Base-by-base conservation (phyloP, 345 rosid genomes). In the Euphorbia lathyris region DNA sequence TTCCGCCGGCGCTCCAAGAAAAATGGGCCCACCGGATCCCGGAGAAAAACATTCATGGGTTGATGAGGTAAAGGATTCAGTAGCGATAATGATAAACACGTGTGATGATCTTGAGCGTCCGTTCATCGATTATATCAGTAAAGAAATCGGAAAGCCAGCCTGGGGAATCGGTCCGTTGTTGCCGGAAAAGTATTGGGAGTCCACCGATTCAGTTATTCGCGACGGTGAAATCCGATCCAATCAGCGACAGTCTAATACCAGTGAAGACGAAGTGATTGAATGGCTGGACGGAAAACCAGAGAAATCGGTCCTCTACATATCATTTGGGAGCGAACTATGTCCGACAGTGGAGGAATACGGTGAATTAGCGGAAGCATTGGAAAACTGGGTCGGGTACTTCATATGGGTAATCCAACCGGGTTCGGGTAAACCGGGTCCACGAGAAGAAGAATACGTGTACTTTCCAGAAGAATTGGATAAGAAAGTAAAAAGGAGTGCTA, bases 161-260 rank as follows among this genome's bases (percentile, higher is more conserved):
- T 82, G 84, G 81, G 83, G 80, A 10, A 75, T 82, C 2, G 88
- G 86, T 2, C 88, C 88, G 2, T 67, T 85, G 2, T 51, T 85
- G 3, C 83, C 86, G 0, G 80, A 80, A 13, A 61, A 76, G 25
- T 80, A 72, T 48, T 85, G 82, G 80, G 65, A 72, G 56, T 67
- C 78, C 0, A 17, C 53, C 25, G 77, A 60, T 36, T 74, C 84
- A 7, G 17, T 80, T 9, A n/a, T 84, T 30, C 86, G 53, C n/a
- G 82, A 81, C 62, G 22, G 52, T 0, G 78, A 82, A 20, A 62
- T 77, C 53, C 63, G 83, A 42, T 13, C 76, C 62, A 71, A 66
- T 19, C 51, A 10, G 51, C 75, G 77, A 4, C 42, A 3, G 30
- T 74, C 83, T n/a, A 85, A 60, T 36, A 50, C 74, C 30, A 76